Evolutionary conservation across 2,329 filamentous ascomycete genomes (phyloP).

Genomic region (Ophiostoma pallidulum): DNA sequence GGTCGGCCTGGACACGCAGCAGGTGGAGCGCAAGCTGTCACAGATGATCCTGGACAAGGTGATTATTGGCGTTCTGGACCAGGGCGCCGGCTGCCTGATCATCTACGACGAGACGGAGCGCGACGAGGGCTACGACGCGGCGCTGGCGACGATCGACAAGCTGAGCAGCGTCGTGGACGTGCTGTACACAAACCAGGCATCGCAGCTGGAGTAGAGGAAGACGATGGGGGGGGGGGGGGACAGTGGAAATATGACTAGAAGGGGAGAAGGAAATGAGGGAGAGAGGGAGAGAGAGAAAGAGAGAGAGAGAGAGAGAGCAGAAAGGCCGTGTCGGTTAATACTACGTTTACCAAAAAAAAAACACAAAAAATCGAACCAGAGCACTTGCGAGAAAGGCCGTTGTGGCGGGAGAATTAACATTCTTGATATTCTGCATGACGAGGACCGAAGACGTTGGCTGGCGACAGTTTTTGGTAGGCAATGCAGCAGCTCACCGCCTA

Average conservation of each 20-base stretch:
- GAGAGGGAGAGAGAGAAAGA: background rate
- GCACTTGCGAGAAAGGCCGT: too few species aligned
- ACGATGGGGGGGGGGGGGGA: background rate
- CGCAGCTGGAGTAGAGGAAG: slow-evolving; percentile 65
- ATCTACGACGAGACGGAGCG: slow-evolving; percentile 92
- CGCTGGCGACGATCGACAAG: slow-evolving; percentile 92
- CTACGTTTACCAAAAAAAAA: too few species aligned
- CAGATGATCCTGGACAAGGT: slow-evolving; percentile 99
- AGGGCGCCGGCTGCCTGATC: slow-evolving; percentile 94
- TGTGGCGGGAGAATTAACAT: too few species aligned
- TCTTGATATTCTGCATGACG: too few species aligned
- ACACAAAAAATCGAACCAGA: too few species aligned
- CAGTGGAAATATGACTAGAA: too few species aligned
- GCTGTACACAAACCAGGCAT: slow-evolving; percentile 95
- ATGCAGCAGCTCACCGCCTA: too few species aligned
- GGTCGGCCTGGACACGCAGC: slow-evolving; percentile 89
- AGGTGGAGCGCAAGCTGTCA: slow-evolving; percentile 95
- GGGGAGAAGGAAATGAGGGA: background rate
- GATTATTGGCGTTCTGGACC: slow-evolving; percentile 93
- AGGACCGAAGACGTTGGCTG: too few species aligned
- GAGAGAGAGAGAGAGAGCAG: background rate
- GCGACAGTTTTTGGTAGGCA: too few species aligned
- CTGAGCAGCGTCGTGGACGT: slow-evolving; percentile 95
- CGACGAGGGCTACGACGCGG: slow-evolving; percentile 89
- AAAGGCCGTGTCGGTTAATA: too few species aligned